Evolutionary conservation across 176 grass and related monocot genomes (phyloP), one percentile per base, ranked within the genome.

Genomic region (Oryza australiensis): DNA sequence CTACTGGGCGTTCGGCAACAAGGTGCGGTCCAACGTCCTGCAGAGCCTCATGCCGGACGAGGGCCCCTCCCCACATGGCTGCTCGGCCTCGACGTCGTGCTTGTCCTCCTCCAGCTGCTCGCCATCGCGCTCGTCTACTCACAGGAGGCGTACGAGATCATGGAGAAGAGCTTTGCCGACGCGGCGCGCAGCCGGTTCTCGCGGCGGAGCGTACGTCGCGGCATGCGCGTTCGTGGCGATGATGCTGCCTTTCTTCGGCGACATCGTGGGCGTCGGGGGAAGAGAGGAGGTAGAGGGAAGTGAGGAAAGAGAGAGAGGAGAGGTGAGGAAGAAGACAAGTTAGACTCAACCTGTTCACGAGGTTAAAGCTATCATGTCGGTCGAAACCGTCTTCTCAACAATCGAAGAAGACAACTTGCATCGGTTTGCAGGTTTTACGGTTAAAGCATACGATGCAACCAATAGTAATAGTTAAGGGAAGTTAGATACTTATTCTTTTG

Each of bases 191-290:
- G 71, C 9, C 84, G 76, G 60, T 94, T 97, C 91, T 92, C 94
- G 10, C 65, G 43, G 28, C 70, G 94, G 20, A 97, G 94, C 68
- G 23, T 91, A 93, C 89, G 73, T 94, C n/a, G 71, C 85, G 3
- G 86, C 79, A 34, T 93, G 91, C 41, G 92, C 91, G 1, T 37
- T 89, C 83, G 72, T 92, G 65, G 94, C 91, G 11, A 89, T 89
- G 12, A 94, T 97, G 94, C 87, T 97, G n/a, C 91, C 94, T 0
- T 97, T 97, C 90, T 97, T 97, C 62, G 94, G 94, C 46, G 94
- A 97, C 75, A 94, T 97, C 35, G 73, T 87, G 0, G 89, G 89
- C 46, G 87, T 94, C 11, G 85, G n/a, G n/a, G n/a, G n/a, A n/a
- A n/a, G n/a, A n/a, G n/a, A n/a, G n/a, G n/a, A n/a, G n/a, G n/a